phyloP scores from a whole-genome alignment of 1,284 basidiomycete species.

The Xerocomus amazonicus region DNA sequence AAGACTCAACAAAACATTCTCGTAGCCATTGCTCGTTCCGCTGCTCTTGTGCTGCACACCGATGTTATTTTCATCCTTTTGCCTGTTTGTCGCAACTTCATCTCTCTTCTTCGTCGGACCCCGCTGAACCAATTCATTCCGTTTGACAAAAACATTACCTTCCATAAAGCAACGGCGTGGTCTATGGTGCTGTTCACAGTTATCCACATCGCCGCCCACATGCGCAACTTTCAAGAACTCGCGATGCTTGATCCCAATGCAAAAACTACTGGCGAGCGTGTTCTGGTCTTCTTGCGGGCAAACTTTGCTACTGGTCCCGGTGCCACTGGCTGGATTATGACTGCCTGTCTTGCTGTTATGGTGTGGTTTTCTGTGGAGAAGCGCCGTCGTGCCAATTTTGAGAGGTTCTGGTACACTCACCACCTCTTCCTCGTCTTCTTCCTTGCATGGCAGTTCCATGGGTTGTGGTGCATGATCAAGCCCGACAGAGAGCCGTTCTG shows the following conservation, averaged over 20 bases:
- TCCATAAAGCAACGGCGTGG: conserved; percentile 88
- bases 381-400: conserved; percentile 67
- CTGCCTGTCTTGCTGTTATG: conserved; percentile 65
- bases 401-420: conserved; percentile 87
- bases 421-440: conserved; percentile 90
- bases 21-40: conserved; percentile 74
- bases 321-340: conserved; percentile 92
- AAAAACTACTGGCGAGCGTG: conserved; percentile 47
- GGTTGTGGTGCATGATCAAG: conserved; percentile 93
- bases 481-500: conserved; percentile 86
- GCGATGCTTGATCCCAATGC: conserved; percentile 55
- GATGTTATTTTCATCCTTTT: conserved; percentile 88
- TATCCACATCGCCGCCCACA: conserved; percentile 74
- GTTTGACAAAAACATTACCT: conserved; percentile 84
- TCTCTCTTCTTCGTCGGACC: conserved; percentile 79
- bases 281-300: conserved; percentile 65
- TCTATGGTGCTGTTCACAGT: conserved; percentile 73
- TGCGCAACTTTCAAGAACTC: conserved; percentile 75
- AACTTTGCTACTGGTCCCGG: conserved; percentile 89
- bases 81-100: conserved; percentile 88
- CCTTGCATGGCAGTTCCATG: conserved; percentile 87
- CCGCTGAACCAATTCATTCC: conserved; percentile 83
- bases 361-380: conserved; percentile 82
- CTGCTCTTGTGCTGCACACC: conserved; percentile 83
- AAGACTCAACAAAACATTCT: not conserved